Percentiles rank a stretch among this genome's conserved stretches.
These are phyloP conservation scores for Termitomyces sp. DNA, from an alignment of 768 basidiomycete species.

Conservation along the genomic window DNA sequence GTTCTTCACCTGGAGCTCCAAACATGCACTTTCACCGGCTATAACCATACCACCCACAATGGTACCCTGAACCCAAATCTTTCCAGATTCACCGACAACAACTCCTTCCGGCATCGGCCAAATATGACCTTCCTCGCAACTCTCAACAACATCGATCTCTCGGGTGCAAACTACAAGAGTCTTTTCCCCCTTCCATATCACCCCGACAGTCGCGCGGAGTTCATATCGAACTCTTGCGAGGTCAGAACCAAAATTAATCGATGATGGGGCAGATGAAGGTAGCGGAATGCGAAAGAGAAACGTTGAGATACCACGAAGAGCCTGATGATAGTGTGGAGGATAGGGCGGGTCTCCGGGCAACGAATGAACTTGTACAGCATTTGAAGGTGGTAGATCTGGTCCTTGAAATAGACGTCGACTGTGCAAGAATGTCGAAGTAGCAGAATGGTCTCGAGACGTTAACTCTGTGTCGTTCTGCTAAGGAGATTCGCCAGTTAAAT, in stretches of 20 bases:
- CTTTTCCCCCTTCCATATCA: constrained; percentile 72
- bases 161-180: constrained; percentile 59
- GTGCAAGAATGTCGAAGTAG: constrained; percentile 73
- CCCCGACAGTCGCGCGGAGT: constrained; percentile 65
- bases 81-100: constrained; percentile 72
- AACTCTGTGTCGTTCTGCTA: constrained; percentile 53
- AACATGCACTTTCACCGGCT: constrained; percentile 64
- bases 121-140: constrained; percentile 32
- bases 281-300: constrained; percentile 79
- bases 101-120: constrained; percentile 49
- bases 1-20: constrained; percentile 79
- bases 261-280: constrained; percentile 61
- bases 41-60: constrained; percentile 59
- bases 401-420: constrained; percentile 73
- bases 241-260: constrained; percentile 66
- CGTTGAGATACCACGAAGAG: constrained; percentile 69
- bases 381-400: constrained; percentile 76
- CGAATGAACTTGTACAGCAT: constrained; percentile 68
- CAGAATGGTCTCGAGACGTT: constrained; percentile 73
- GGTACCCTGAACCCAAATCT: constrained; percentile 70
- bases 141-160: constrained; percentile 63
- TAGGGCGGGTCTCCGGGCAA: constrained; percentile 53
- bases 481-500: neutral
- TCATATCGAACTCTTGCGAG: constrained; percentile 71
- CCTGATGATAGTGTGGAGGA: constrained; percentile 63